Conservation (phyloP, 2,329 filamentous ascomycete genomes). For the Biscogniauxia mediterranea region DNA sequence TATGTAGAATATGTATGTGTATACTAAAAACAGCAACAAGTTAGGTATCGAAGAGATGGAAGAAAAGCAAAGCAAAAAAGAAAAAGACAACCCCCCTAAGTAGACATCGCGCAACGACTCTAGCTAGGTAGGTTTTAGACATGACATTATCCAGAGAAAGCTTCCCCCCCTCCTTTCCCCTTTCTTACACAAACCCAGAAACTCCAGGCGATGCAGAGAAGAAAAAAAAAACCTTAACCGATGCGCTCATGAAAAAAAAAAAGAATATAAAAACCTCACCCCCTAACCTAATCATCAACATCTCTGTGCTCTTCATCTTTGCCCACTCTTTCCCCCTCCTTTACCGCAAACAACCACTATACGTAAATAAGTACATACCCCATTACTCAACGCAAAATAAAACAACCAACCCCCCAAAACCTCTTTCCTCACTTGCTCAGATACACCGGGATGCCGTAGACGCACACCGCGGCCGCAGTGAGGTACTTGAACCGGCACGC, state of each 20-base stretch:
- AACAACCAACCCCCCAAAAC: too few species aligned
- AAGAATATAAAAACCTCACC: background rate
- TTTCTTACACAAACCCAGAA: background rate
- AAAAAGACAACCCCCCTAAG: too few species aligned
- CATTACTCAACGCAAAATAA: too few species aligned
- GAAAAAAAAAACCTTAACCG: background rate
- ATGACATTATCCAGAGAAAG: background rate
- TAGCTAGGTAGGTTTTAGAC: too few species aligned
- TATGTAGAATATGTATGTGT: too few species aligned
- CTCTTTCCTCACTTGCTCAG: conserved; percentile 45
- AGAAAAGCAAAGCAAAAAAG: too few species aligned
- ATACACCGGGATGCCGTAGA: conserved; percentile 94
- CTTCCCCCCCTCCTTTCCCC: background rate
- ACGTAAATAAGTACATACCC: too few species aligned
- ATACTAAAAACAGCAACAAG: too few species aligned
- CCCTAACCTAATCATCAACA: background rate
- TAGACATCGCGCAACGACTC: too few species aligned
- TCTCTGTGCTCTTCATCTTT: background rate
- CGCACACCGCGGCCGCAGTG: conserved; percentile 88
- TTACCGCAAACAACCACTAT: background rate
- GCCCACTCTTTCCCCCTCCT: background rate
- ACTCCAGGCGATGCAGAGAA: background rate
- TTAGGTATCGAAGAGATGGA: too few species aligned
- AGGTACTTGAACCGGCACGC: conserved; percentile 88
- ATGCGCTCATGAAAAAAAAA: background rate